Percentiles rank a stretch among this genome's conserved stretches.
Evolutionary conservation across 192 early-diverging fungal species (phyloP).

Genomic region (Podila minutissima): DNA sequence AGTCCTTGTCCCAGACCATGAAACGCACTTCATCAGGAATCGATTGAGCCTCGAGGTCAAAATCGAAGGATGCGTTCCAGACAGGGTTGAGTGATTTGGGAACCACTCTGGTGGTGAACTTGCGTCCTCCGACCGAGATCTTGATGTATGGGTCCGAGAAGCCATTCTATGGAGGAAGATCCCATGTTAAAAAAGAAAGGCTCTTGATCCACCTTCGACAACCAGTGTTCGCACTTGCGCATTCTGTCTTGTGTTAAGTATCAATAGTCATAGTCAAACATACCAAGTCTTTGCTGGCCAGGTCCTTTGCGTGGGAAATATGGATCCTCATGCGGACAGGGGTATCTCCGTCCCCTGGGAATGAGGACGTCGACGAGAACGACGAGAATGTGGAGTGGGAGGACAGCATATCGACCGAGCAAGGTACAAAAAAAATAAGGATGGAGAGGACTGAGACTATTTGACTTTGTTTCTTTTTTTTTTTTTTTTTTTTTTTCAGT

Average conservation of each 20-base stretch:
- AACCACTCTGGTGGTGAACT: conserved; percentile 66
- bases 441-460: too few relatives aligned
- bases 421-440: too few relatives aligned
- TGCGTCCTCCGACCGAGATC: conserved; percentile 65
- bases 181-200: neutral
- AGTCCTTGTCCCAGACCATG: conserved; percentile 78
- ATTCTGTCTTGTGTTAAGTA: neutral
- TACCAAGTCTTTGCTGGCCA: conserved; percentile 42
- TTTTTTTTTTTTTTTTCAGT: too few relatives aligned
- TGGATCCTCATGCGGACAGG: conserved; percentile 25
- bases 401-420: too few relatives aligned
- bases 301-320: conserved; percentile 23
- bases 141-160: conserved; percentile 57
- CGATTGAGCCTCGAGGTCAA: conserved; percentile 54
- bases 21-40: conserved; percentile 53
- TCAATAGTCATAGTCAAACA: neutral
- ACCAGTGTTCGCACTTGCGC: neutral
- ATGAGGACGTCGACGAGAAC: neutral
- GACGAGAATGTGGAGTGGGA: neutral
- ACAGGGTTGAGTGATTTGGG: conserved; percentile 70
- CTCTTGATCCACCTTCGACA: too few relatives aligned
- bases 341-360: neutral
- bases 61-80: conserved; percentile 71
- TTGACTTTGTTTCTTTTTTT: too few relatives aligned
- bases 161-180: conserved; percentile 39